phyloP scores from a whole-genome alignment of 1,139 yeast genomes.

The Keqinozyma sinolaborantium region DNA sequence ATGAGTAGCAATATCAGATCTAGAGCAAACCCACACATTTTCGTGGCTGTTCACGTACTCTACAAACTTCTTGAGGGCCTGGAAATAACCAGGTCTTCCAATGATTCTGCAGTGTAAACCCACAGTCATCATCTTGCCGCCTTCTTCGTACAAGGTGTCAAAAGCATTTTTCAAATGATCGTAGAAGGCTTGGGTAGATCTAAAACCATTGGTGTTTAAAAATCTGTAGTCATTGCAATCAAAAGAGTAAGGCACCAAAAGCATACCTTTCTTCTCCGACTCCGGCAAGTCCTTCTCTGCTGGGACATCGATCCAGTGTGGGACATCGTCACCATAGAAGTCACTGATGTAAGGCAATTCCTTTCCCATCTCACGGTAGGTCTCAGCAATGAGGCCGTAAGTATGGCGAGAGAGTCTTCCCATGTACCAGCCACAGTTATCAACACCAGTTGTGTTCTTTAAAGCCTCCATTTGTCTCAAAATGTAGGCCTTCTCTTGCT shows the following conservation, averaged over 20 bases:
- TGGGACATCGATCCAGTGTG: slow-evolving; percentile 15
- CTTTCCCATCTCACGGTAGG: slow-evolving; percentile 11
- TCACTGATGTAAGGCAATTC: slow-evolving; percentile 15
- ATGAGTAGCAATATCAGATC: slow-evolving; percentile 29
- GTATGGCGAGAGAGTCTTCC: slow-evolving; percentile 15
- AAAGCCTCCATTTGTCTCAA: slow-evolving; percentile 11
- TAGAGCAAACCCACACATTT: slow-evolving; percentile 34
- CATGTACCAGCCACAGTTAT: slow-evolving; percentile 15
- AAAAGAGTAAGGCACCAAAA: slow-evolving; percentile 14
- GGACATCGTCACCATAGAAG: slow-evolving; percentile 16
- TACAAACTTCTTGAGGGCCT: slow-evolving; percentile 28
- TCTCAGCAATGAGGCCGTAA: slow-evolving; percentile 13
- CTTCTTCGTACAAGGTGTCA: slow-evolving; percentile 32
- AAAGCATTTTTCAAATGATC: slow-evolving; percentile 24
- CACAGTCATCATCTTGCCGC: slow-evolving; percentile 33
- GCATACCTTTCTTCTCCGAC: slow-evolving; percentile 13
- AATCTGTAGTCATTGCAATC: slow-evolving; percentile 14
- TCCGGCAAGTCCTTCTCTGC: slow-evolving; percentile 14
- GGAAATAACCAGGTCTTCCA: slow-evolving; percentile 33
- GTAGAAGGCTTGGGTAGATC: slow-evolving; percentile 13
- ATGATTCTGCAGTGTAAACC: slow-evolving; percentile 33
- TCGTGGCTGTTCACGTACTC: slow-evolving; percentile 24
- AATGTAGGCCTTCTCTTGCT: slow-evolving; percentile 15
- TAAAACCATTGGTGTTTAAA: slow-evolving; percentile 13
- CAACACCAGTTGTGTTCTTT: slow-evolving; percentile 11